These are phyloP conservation scores for Pichia phayaonensis DNA, from an alignment of 805 yeast species.

Conservation along the genomic window DNA sequence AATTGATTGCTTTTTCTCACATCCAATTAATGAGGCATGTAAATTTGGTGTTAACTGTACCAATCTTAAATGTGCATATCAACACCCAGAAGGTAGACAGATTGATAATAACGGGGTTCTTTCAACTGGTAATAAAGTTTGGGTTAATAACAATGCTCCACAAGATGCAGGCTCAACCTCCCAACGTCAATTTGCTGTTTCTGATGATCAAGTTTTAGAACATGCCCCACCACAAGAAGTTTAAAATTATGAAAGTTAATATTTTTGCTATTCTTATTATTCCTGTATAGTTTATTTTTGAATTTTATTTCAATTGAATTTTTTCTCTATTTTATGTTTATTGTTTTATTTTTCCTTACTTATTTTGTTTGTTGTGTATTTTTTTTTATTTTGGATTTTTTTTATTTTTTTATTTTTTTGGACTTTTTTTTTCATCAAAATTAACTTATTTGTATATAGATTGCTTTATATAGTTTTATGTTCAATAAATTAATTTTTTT, in stretches of 20 bases:
- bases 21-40: conserved; percentile 74
- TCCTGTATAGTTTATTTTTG: conserved; percentile 1
- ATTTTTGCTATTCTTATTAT: too few species aligned
- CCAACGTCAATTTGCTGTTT: conserved; percentile 68
- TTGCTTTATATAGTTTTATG: not conserved
- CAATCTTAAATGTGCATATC: conserved; percentile 62
- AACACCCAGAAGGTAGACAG: conserved; percentile 76
- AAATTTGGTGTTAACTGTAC: conserved; percentile 72
- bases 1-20: conserved; percentile 74
- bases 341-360: conserved; percentile 1
- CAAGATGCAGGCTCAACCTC: conserved; percentile 33
- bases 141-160: conserved; percentile 22
- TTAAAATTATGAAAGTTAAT: not conserved
- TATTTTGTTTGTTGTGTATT: not conserved
- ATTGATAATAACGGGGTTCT: conserved; percentile 13
- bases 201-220: conserved; percentile 67
- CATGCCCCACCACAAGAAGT: conserved; percentile 47
- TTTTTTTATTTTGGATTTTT: conserved; percentile 2
- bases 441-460: not conserved
- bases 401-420: conserved; percentile 3
- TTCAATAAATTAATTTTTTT: conserved; percentile 47
- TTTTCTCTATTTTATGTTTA: not conserved
- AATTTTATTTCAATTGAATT: not conserved
- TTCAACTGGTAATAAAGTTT: conserved; percentile 22
- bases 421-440: conserved; percentile 1